Base-by-base conservation (phyloP, 441 rosid genomes). In the Corymbia citriodora region DNA sequence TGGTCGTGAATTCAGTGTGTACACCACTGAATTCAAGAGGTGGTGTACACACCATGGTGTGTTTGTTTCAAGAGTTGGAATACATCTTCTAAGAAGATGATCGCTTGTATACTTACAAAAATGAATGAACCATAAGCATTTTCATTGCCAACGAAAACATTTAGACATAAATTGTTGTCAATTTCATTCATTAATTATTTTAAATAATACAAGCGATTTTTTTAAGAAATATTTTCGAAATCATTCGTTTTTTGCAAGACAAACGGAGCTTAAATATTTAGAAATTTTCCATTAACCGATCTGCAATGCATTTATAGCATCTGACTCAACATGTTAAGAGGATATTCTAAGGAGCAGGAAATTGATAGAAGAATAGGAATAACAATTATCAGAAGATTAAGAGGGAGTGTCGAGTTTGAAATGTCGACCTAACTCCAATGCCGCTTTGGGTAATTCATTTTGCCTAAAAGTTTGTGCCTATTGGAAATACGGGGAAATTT, bases 91-190 rank as follows among this genome's bases (percentile, higher is more conserved):
- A 36, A 36, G 40, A 36, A 36, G 40, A 23, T 0, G 7, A 59
- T 59, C 0, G 3, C 13, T 59, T 59, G 0, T 25, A 0, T 59
- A 2, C n/a, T 59, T 59, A 10, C n/a, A 59, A 59, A 59, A 59
- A 23, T 59, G 7, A 59, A 59, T 59, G 10, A 25, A 10, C 0
- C 25, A 19, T 10, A 59, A 59, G 13, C 2, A 25, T 25, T 59
- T 7, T 59, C 29, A 1, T 59, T 59, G 25, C 25, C 1, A 27
- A 59, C 25, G 63, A 57, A 57, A 23, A 57, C 3, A 57, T 57
- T 55, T 21, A 57, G 61, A 57, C 1, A 57, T 57, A 57, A 57
- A 55, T 55, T 21, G 2, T 21, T 19, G 9, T 57, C 6, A 0
- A 57, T 57, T 57, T 21, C 12, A 21, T 57, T 57, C 9, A 21